Base-by-base conservation (phyloP, 2,329 filamentous ascomycete genomes). In the Phoma sp. region DNA sequence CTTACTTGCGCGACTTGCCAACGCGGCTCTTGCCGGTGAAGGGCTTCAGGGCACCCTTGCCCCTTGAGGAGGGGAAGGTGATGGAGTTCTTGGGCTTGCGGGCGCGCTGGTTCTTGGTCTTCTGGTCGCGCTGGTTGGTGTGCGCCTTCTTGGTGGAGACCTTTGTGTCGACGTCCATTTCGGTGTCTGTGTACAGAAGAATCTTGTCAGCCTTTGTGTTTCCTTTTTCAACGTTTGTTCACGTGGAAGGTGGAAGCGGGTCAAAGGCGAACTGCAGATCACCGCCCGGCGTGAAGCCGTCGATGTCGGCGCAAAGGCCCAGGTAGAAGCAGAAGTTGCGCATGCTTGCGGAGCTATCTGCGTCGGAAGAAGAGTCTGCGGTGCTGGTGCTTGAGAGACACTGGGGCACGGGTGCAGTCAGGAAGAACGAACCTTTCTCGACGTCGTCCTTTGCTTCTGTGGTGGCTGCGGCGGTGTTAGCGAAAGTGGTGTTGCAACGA, bases 11-110 rank as follows among this genome's bases (percentile, higher is more conserved):
- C 22, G 11, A n/a, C 61, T 71, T 72, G 44, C 55, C 60, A 23
- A 72, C 60, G 7, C 66, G 58, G n/a, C 61, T 60, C 46, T 55
- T 55, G 32, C 67, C 64, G 22, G 67, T 69, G 43, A 67, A 70
- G 2, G 71, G 71, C 55, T 74, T 74, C 44, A 72, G 47, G 1
- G 70, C 71, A 30, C 71, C 71, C 46, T 74, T 74, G 39, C 71
- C 71, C 23, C 62, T 60, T 7, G 61, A 61, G 29, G 64, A 30
- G 30, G 71, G 71, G 59, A 78, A 78, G 10, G 72, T 55, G 36
- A 77, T 73, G 48, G 67, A 69, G 64, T 77, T 78, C 38, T 65
- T 61, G 5, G 75, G 68, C 64, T 75, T 77, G 35, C 69, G 67
- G 24, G 70, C 69, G 45, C 64, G 65, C 60, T 73, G 70, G 64